Evolutionary conservation across 1,139 yeast genomes (phyloP).

Genomic region (Zygoascus sp.): DNA sequence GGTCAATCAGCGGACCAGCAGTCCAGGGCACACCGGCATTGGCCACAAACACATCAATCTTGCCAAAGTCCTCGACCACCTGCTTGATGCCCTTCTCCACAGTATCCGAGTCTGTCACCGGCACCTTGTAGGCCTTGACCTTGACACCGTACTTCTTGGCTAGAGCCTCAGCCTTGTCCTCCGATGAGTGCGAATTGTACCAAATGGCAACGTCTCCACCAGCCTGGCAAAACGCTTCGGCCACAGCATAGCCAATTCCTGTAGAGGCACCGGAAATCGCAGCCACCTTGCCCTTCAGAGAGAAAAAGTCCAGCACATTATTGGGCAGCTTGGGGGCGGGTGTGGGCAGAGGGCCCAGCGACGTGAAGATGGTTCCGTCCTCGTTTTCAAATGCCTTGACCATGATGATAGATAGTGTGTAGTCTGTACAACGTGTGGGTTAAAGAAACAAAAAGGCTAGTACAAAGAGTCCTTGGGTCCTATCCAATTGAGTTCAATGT

Average conservation of each 20-base stretch:
- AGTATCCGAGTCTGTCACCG: slow-evolving; percentile 53
- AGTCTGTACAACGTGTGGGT: not conserved
- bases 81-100: slow-evolving; percentile 55
- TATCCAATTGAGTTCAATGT: no score
- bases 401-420: slow-evolving; percentile 4
- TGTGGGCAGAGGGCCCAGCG: slow-evolving; percentile 35
- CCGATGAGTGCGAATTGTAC: slow-evolving; percentile 66
- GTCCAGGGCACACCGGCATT: slow-evolving; percentile 92
- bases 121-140: slow-evolving; percentile 68
- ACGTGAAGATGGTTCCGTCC: slow-evolving; percentile 31
- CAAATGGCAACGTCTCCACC: slow-evolving; percentile 89
- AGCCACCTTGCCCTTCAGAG: slow-evolving; percentile 76
- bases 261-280: slow-evolving; percentile 84
- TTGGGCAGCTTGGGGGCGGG: slow-evolving; percentile 32
- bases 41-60: slow-evolving; percentile 80
- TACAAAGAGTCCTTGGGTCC: no score
- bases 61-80: slow-evolving; percentile 66
- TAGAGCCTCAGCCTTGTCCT: slow-evolving; percentile 54
- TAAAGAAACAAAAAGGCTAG: no score
- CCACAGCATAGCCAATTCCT: slow-evolving; percentile 82
- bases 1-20: slow-evolving; percentile 62
- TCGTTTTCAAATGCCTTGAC: slow-evolving; percentile 10
- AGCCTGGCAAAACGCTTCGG: slow-evolving; percentile 82
- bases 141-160: slow-evolving; percentile 60
- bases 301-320: slow-evolving; percentile 35